A percentile compares a stretch with the other conserved stretches of the same genome.
Conservation (phyloP, 2,329 filamentous ascomycete genomes). For the Aspergillus quadrilineatus region DNA sequence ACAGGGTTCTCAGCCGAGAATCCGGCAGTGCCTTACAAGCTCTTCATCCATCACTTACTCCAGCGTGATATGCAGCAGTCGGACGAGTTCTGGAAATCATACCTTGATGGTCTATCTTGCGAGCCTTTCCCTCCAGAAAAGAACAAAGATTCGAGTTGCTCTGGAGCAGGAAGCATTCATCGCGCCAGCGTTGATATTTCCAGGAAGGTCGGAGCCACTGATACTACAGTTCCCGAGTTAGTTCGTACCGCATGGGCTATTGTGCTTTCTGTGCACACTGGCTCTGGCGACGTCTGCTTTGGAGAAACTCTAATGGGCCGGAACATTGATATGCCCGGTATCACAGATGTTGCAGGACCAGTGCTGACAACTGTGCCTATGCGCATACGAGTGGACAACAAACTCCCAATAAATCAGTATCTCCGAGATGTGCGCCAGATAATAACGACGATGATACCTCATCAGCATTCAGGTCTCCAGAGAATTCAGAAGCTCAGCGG, state of each 20-base stretch:
- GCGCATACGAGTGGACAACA: conserved; percentile 40
- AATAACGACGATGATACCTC: conserved; percentile 58
- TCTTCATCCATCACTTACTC: conserved; percentile 34
- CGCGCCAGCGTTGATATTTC: conserved; percentile 25
- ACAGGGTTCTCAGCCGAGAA: conserved; percentile 9
- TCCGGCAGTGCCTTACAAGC: conserved; percentile 24
- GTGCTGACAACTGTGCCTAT: conserved; percentile 38
- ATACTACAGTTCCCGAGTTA: conserved; percentile 49
- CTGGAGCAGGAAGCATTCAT: conserved; percentile 28
- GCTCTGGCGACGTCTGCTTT: conserved; percentile 51
- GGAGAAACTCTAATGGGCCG: conserved; percentile 56
- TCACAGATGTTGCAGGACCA: conserved; percentile 51
- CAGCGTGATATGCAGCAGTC: conserved; percentile 28
- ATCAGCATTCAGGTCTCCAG: conserved; percentile 63
- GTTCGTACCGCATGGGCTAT: conserved; percentile 56
- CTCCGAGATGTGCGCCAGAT: conserved; percentile 58
- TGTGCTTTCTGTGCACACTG: conserved; percentile 50
- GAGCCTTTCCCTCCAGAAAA: conserved; percentile 30
- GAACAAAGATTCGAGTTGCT: conserved; percentile 21
- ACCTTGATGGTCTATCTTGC: conserved; percentile 28
- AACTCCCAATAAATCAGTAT: conserved; percentile 47
- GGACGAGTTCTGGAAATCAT: conserved; percentile 34
- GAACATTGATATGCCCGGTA: conserved; percentile 51
- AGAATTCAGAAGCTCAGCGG: conserved; percentile 55
- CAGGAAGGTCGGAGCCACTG: conserved; percentile 19